phyloP scores from a whole-genome alignment of 2,329 filamentous ascomycete species.

The Colletotrichum sp. region DNA sequence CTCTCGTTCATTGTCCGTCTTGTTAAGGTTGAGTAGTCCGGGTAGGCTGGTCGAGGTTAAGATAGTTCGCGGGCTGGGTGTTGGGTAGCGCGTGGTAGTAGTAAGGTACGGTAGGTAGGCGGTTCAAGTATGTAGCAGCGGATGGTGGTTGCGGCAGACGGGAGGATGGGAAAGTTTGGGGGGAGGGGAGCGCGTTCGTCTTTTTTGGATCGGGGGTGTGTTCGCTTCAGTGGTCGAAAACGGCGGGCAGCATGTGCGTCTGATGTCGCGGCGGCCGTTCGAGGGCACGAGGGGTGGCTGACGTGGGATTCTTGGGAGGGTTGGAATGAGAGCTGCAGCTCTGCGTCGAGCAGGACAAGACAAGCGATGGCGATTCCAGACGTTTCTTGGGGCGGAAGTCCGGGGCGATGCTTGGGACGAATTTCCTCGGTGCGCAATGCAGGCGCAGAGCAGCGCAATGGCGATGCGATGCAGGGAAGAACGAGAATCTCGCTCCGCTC shows the following conservation, averaged over 20 bases:
- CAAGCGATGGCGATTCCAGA: not conserved
- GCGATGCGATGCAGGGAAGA: not conserved
- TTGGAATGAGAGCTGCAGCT: not conserved
- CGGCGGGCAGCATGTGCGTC: not conserved
- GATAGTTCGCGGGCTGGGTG: not conserved
- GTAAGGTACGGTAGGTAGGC: not conserved
- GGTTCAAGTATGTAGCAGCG: not conserved
- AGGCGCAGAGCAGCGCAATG: not conserved
- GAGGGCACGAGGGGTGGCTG: not conserved
- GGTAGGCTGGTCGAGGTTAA: not conserved
- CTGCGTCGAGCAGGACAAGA: not conserved
- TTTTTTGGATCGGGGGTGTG: not conserved
- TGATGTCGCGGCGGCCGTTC: not conserved
- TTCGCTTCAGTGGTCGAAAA: not conserved
- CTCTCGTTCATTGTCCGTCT: conserved; percentile 21
- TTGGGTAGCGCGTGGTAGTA: not conserved
- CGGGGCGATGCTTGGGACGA: not conserved
- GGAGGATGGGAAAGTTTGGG: not conserved
- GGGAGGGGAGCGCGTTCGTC: conserved; percentile 2
- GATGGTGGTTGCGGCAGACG: not conserved
- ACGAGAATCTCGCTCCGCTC: not conserved
- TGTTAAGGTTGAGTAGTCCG: not conserved
- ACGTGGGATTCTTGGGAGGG: not conserved
- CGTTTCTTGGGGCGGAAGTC: not conserved
- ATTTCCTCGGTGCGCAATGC: not conserved